Percentiles rank a stretch among this genome's conserved stretches.
phyloP scores from a whole-genome alignment of 2,329 filamentous ascomycete genomes.

The Gaeumannomyces tritici region DNA sequence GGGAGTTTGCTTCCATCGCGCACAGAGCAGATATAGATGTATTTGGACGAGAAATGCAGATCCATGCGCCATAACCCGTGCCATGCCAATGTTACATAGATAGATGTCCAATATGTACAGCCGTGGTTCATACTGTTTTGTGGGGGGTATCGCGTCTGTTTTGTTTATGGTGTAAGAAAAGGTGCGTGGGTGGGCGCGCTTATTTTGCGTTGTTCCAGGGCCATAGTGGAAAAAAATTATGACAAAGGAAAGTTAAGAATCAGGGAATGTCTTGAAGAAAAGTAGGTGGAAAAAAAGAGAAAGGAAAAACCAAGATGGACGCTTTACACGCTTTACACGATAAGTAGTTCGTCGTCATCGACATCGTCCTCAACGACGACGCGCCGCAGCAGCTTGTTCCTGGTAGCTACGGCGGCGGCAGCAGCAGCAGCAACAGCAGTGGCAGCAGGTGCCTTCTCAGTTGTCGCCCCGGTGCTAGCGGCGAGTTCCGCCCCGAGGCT shows the following conservation, averaged over 20 bases:
- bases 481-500: constrained; percentile 50
- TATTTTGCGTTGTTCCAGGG: background rate
- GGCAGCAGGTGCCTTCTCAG: constrained; percentile 1
- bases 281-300: background rate
- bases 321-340: constrained; percentile 21
- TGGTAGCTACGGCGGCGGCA: background rate
- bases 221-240: background rate
- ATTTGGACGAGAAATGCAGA: background rate
- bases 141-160: background rate
- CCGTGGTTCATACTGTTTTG: background rate
- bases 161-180: background rate
- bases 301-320: background rate
- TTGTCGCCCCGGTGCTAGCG: background rate
- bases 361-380: constrained; percentile 26
- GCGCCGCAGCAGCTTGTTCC: constrained; percentile 16
- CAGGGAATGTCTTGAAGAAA: background rate
- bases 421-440: background rate
- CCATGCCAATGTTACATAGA: background rate
- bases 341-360: constrained; percentile 38
- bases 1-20: background rate
- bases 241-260: background rate
- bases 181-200: background rate
- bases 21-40: background rate
- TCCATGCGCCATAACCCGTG: background rate
- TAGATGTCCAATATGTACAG: background rate